Evolutionary conservation across 371 early-diverging fungal species (phyloP), one percentile per base, ranked within the genome.

Genomic region (Dichotomocladium elegans): DNA sequence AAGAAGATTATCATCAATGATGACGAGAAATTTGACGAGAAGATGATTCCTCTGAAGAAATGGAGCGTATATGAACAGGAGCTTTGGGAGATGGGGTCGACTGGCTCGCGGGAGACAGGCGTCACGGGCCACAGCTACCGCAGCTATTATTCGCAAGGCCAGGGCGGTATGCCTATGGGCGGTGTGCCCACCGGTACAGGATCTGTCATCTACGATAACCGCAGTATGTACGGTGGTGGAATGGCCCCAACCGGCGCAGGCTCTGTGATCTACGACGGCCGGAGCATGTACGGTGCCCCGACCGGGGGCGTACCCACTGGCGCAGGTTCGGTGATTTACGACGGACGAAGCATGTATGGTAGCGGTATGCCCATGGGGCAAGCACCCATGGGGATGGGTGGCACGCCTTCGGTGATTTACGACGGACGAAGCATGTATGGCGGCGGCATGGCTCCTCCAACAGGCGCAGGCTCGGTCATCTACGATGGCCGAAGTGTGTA

Each of bases 41-140:
- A 85, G 44, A 77, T 80, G 57, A 93, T 98, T 54, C 93, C 95
- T 3, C 78, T 91, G 57, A 90, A 88, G 84, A 91, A 90, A 70
- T 95, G 96, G 95, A 78, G 86, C 44, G 94, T 94, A 11, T 94
- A 93, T 55, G 95, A 91, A 57, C 86, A 88, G 63, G 88, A 90
- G 46, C 66, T 90, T 26, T 91, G 89, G 90, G 91, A 87, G 53
- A 71, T 79, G 51, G 79, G 78, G 7, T 77, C 83, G 2, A 77
- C 77, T 3, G 78, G 75, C 9, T 83, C 81, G 2, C 63, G 70
- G 21, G 83, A 82, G 33, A 83, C 83, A 12, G 70, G 74, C 19
- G 53, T 72, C 9, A 77, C 78, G 3, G 63, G 66, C 7, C 63
- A 74, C 21, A 71, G 62, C 4, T 72, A 72, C 47, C 66, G 52